Evolutionary conservation across 148 eudicot species (phyloP).

Genomic region (Vaccinium myrtillus): DNA sequence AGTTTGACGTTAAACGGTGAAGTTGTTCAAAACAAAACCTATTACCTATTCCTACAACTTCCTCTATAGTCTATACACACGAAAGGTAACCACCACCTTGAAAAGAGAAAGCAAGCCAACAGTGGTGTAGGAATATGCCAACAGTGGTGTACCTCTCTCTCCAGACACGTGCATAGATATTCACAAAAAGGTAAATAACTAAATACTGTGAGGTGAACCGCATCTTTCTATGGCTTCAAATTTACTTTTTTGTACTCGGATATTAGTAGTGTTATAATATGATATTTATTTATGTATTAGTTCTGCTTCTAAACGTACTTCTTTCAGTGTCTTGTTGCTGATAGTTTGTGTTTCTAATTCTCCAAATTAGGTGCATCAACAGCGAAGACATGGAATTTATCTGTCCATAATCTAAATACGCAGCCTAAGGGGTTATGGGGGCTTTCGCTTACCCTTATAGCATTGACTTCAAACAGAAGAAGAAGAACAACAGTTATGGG

Average conservation of each 20-base stretch:
- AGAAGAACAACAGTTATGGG: background rate
- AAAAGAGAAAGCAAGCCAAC: background rate
- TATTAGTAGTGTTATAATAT: background rate
- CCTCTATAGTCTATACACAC: background rate
- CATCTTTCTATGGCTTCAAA: background rate
- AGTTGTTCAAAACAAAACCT: background rate
- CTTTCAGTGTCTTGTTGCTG: background rate
- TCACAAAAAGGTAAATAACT: background rate
- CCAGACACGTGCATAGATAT: background rate
- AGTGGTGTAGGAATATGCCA: background rate
- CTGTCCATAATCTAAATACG: background rate
- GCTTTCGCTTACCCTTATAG: background rate
- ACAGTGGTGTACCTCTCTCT: background rate
- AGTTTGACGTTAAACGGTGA: background rate
- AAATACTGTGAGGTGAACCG: background rate
- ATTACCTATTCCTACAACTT: background rate
- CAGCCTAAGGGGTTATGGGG: background rate
- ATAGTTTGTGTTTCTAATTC: background rate
- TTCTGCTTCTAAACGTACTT: background rate
- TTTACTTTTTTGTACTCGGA: background rate
- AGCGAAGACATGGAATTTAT: background rate
- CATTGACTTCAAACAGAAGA: background rate
- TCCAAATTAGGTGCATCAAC: background rate
- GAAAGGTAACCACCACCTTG: background rate
- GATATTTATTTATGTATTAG: background rate